Base-by-base conservation (phyloP, 2,329 filamentous ascomycete genomes). In the Akanthomyces muscarius region DNA sequence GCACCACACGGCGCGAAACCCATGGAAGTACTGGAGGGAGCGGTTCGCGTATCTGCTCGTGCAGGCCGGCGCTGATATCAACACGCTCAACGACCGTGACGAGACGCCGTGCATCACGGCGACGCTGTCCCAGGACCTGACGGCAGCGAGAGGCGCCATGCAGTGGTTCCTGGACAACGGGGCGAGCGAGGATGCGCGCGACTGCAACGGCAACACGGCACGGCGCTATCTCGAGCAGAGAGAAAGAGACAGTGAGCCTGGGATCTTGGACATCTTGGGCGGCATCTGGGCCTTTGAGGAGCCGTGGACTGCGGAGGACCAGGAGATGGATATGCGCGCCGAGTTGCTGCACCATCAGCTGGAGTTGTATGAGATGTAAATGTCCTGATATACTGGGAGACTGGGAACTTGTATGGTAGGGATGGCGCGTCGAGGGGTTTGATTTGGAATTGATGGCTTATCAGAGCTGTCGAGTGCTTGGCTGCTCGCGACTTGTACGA, bases 51-150 rank as follows among this genome's bases (percentile, higher is more conserved):
- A 1, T 5, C 5, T 25, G 33, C 47, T 60, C 18, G 6, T 42
- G 1, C 36, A 23, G 1, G 18, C 16, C 1, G 23, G 47, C n/a
- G 57, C 48, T 2, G 47, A 52, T 25, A 44, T 60, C 16, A 16
- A 60, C 36, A 47, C 57, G 7, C 3, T 4, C 4, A 60, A 60
- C 16, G 14, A 52, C 13, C 48, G 23, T 4, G 33, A 36, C 5
- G 57, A 60, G 25, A 60, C 57, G 3, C 47, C 57, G 16, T 36
- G 30, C 36, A 44, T 60, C 11, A 21, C n/a, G 18, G 57, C 57
- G 16, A 47, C 57, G 21, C 33, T 25, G 8, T 33, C 30, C 33
- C n/a, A n/a, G n/a, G 45, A 59, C 28, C 4, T 18, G 16, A 23
- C 6, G 1, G 14, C 23, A 7, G 25, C 25, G 0, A 7, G 3